Percentiles rank a stretch among this genome's conserved stretches.
phyloP scores from a whole-genome alignment of 2,329 filamentous ascomycete species.

The Colletotrichum gigasporum region DNA sequence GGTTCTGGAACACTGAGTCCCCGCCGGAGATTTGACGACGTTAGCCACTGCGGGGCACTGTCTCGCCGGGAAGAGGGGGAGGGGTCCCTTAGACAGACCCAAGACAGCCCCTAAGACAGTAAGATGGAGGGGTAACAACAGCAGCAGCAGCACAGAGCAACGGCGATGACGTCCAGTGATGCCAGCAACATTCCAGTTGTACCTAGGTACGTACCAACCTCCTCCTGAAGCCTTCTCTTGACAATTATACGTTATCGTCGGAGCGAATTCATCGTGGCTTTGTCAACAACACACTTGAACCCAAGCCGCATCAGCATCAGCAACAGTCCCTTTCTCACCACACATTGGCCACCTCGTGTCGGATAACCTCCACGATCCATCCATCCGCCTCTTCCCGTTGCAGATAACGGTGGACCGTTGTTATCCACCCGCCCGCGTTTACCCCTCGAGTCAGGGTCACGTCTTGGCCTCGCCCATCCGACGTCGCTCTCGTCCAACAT shows the following conservation, averaged over 20 bases:
- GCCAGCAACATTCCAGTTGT: not conserved
- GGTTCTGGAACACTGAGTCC: not conserved
- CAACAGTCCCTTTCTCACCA: not conserved
- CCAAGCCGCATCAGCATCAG: too few species aligned
- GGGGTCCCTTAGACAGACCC: not conserved
- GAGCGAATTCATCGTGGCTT: too few species aligned
- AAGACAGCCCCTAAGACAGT: not conserved
- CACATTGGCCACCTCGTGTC: too few species aligned
- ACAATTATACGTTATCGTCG: too few species aligned
- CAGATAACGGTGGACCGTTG: constrained; percentile 28
- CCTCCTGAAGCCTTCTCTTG: too few species aligned
- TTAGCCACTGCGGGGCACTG: not conserved
- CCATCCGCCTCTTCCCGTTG: constrained; percentile 4
- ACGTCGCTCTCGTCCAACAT: constrained; percentile 21
- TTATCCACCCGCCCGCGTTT: constrained; percentile 26
- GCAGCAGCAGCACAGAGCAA: not conserved
- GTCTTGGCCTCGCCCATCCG: constrained; percentile 21
- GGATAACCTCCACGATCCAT: constrained; percentile 16
- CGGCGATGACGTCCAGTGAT: not conserved
- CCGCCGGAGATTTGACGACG: constrained; percentile 1
- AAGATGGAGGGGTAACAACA: not conserved
- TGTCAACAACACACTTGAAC: too few species aligned
- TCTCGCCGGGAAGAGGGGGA: not conserved
- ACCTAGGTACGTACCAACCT: too few species aligned
- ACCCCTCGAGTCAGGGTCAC: constrained; percentile 20